Percentiles rank a stretch among this genome's conserved stretches.
These are phyloP conservation scores for Nannochloropsis oceanica DNA, from an alignment of 108 stramenopile genomes.

Conservation along the genomic window DNA sequence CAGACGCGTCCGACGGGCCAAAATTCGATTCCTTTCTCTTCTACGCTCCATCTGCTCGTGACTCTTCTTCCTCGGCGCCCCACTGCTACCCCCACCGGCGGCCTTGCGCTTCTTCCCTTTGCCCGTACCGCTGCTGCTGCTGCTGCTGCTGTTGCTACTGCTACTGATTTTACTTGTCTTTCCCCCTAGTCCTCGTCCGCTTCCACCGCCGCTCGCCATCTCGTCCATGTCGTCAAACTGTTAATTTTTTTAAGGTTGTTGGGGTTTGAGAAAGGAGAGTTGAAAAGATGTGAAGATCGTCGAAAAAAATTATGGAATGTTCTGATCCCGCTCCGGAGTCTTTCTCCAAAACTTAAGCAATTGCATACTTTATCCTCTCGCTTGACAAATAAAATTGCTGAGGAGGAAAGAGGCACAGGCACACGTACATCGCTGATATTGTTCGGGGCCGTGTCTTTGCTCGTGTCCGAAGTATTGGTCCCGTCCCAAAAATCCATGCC, in stretches of 20 bases:
- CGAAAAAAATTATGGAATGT: neutral
- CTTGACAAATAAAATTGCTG: neutral
- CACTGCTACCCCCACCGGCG: neutral
- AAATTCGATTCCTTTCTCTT: slow-evolving; percentile 81
- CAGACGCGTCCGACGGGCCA: slow-evolving; percentile 80
- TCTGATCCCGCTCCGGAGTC: too few species aligned
- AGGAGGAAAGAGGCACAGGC: neutral
- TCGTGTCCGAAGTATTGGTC: neutral
- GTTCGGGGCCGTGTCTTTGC: neutral
- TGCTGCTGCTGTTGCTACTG: neutral
- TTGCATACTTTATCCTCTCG: neutral
- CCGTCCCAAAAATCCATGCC: neutral
- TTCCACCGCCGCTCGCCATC: neutral
- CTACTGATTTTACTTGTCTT: neutral
- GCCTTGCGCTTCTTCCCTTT: neutral
- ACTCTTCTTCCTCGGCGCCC: neutral
- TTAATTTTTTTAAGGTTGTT: too few species aligned
- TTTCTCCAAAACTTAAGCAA: neutral
- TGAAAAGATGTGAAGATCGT: neutral
- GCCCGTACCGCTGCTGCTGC: neutral
- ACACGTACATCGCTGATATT: neutral
- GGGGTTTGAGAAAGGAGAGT: neutral
- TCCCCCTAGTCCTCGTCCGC: neutral
- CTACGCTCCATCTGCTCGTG: slow-evolving; percentile 54
- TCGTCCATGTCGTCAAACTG: neutral